phyloP scores from a whole-genome alignment of 169 alveolate species.

The Plasmodium billcollinsi region DNA sequence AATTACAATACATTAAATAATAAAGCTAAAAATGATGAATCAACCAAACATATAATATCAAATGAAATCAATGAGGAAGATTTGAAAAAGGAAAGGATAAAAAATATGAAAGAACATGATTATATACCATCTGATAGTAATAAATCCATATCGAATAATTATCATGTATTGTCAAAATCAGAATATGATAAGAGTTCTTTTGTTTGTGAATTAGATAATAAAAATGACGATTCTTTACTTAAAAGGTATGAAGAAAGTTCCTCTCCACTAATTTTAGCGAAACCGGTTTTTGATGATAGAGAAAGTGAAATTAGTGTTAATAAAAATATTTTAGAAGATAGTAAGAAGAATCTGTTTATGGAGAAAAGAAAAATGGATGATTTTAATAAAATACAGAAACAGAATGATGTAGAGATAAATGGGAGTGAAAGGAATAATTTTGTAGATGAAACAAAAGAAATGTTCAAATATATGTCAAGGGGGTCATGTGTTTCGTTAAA shows the following conservation, averaged over 20 bases:
- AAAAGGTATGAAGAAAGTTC: conserved; percentile 72
- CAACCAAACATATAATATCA: not conserved
- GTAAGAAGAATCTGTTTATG: conserved; percentile 2
- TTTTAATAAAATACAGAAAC: not conserved
- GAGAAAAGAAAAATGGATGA: conserved; percentile 10
- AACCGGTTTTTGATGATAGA: conserved; percentile 44
- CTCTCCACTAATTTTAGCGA: conserved; percentile 66
- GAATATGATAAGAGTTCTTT: conserved; percentile 6
- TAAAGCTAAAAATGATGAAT: not conserved
- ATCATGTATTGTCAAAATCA: not conserved
- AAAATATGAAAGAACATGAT: conserved; percentile 2
- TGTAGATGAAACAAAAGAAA: conserved; percentile 1
- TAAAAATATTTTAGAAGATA: conserved; percentile 15
- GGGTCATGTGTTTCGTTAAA: not conserved
- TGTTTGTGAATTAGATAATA: conserved; percentile 23
- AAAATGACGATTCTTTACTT: conserved; percentile 59
- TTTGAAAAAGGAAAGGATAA: not conserved
- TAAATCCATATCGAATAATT: conserved; percentile 23
- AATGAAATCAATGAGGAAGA: not conserved
- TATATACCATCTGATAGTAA: not conserved
- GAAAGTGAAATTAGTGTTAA: conserved; percentile 60
- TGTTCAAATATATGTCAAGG: too few species aligned
- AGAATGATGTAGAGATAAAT: not conserved
- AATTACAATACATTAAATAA: not conserved
- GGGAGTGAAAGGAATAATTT: not conserved